A percentile compares a stretch with the other conserved stretches of the same genome.
These are phyloP conservation scores for Sphaerobolus stellatus DNA, from an alignment of 1,284 basidiomycete species.

Conservation along the genomic window DNA sequence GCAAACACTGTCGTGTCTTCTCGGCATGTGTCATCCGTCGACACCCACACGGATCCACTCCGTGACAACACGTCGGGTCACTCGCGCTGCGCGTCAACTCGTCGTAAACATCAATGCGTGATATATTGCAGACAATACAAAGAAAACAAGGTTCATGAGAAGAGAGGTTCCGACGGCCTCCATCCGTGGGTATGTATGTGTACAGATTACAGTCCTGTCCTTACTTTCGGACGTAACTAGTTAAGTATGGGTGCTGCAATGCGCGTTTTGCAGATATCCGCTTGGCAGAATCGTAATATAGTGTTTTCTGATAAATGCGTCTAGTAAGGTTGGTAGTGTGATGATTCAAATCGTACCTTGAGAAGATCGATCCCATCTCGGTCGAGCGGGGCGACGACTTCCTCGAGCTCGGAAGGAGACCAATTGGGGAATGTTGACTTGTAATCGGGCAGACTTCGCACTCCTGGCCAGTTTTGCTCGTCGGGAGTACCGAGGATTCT, in stretches of 20 bases:
- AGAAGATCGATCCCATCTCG: constrained; percentile 77
- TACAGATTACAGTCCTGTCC: background rate
- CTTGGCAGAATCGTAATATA: constrained; percentile 92
- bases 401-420: constrained; percentile 67
- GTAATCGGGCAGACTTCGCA: constrained; percentile 89
- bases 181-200: constrained; percentile 5
- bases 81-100: no score
- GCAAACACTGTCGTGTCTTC: no score
- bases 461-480: constrained; percentile 91
- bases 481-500: constrained; percentile 95
- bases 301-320: constrained; percentile 59
- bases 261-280: constrained; percentile 93
- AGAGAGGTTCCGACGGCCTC: constrained; percentile 4
- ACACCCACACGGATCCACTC: no score
- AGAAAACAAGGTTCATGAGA: background rate
- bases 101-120: no score
- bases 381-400: constrained; percentile 69
- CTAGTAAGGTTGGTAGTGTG: constrained; percentile 10
- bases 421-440: constrained; percentile 97
- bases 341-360: constrained; percentile 46
- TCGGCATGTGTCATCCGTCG: no score
- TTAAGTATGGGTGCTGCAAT: constrained; percentile 70
- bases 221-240: constrained; percentile 3
- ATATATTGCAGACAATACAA: no score
- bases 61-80: no score